A percentile compares a stretch with the other conserved stretches of the same genome.
These are phyloP conservation scores for Penicillium tannophilum DNA, from an alignment of 495 filamentous ascomycete genomes.

Conservation along the genomic window DNA sequence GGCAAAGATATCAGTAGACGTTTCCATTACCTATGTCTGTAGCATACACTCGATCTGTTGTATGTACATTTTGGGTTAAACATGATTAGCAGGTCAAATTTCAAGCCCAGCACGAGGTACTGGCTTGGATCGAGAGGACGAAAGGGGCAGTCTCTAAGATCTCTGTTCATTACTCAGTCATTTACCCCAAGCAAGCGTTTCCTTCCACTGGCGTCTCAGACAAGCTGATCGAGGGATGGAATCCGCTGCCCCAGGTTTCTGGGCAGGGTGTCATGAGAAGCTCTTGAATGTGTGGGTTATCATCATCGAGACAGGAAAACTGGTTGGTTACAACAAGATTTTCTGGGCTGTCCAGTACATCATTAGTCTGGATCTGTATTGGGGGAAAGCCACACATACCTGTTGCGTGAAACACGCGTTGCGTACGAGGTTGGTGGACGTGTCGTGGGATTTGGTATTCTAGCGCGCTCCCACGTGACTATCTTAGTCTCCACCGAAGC, in stretches of 20 bases:
- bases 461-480: slow-evolving; percentile 1
- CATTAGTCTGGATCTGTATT: slow-evolving; percentile 1
- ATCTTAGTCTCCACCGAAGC: not conserved
- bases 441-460: slow-evolving; percentile 20
- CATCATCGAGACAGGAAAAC: slow-evolving; percentile 39
- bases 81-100: not conserved
- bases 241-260: slow-evolving; percentile 28
- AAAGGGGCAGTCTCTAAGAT: slow-evolving; percentile 39
- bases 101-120: not conserved
- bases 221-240: slow-evolving; percentile 33
- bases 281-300: slow-evolving; percentile 38
- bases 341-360: slow-evolving; percentile 1
- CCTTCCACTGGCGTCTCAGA: slow-evolving; percentile 36
- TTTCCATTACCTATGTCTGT: not conserved
- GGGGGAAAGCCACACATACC: slow-evolving; percentile 6
- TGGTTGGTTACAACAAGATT: slow-evolving; percentile 2
- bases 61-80: slow-evolving; percentile 5
- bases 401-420: slow-evolving; percentile 9
- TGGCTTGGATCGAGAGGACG: not conserved
- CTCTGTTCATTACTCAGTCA: slow-evolving; percentile 55
- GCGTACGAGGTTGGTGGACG: slow-evolving; percentile 1
- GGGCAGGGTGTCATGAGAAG: slow-evolving; percentile 41
- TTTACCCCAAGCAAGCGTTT: slow-evolving; percentile 29
- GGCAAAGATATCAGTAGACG: not conserved
- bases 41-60: not conserved